Conservation (phyloP, 2,329 filamentous ascomycete species). For the Exophiala alcalophila region DNA sequence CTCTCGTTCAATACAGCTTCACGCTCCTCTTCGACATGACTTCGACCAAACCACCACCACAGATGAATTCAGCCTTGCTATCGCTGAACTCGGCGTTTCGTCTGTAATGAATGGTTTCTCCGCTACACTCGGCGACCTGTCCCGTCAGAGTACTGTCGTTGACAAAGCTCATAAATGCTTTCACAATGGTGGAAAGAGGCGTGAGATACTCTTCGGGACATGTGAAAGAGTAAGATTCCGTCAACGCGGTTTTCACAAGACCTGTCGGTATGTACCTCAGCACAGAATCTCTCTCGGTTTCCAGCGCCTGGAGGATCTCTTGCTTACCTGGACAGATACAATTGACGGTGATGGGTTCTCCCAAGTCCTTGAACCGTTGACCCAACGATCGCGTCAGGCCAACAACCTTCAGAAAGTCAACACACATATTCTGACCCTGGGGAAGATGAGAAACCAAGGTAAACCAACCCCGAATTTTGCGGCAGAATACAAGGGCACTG, state of each 20-base stretch:
- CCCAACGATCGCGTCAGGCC: background rate
- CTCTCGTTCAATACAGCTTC: constrained; percentile 4
- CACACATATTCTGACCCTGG: background rate
- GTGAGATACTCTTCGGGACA: constrained; percentile 2
- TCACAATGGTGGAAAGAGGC: background rate
- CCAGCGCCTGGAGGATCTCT: background rate
- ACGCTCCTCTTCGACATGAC: background rate
- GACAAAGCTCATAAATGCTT: constrained; percentile 1
- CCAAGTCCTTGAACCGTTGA: background rate
- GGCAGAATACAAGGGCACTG: constrained; percentile 1
- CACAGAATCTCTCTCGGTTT: too few species aligned
- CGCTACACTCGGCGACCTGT: constrained; percentile 1
- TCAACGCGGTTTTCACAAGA: constrained; percentile 1
- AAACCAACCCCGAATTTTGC: background rate
- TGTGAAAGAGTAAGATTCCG: background rate
- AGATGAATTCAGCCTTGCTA: background rate
- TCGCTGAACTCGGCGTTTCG: background rate
- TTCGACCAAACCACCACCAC: background rate
- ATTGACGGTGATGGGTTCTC: constrained; percentile 1
- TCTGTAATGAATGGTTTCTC: constrained; percentile 2
- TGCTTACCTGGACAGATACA: constrained; percentile 1
- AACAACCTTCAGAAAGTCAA: background rate
- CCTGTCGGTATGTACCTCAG: background rate
- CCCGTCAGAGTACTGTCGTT: background rate
- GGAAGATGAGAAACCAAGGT: background rate